Base-by-base conservation (phyloP, 768 basidiomycete genomes). In the Mycena kentingensis region DNA sequence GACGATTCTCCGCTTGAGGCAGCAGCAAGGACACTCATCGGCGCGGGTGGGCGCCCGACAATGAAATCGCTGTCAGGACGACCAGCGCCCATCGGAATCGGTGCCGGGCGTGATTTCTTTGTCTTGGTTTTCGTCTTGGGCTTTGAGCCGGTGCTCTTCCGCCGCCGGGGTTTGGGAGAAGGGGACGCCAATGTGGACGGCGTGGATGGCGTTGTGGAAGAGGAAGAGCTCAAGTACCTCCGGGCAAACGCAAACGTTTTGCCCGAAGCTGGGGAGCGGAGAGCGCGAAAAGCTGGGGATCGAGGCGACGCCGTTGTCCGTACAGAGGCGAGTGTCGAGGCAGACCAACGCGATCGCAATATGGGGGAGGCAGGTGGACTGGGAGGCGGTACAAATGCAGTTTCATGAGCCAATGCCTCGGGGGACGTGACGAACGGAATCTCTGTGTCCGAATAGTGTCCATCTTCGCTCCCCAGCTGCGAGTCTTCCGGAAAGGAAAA, bases 241-340 rank as follows among this genome's bases (percentile, higher is more conserved):
- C 41, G 22, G 5, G 41, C 41, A n/a, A 42, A 42, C 21, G 41
- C 41, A 24, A 42, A 42, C 41, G 41, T 42, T 24, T 42, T 42
- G 13, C 41, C 41, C 11, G 41, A 42, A 11, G 41, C 41, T 5
- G 22, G 37, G 8, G 37, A 38, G 13, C 37, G 37, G 8, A 38
- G 21, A n/a, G n/a, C n/a, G n/a, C n/a, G n/a, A 24, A 42, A 42
- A 7, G 7, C 41, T 5, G 41, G 7, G 22, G 41, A 42, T 6
- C 41, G 41, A 11, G 41, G 41, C 5, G 41, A 42, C 11, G 41
- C 25, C 12, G 41, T 6, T 5, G 41, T 11, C 22, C 41, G 41
- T 6, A 42, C 41, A n/a, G 41, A 42, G 22, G 41, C 41, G 41
- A 42, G 41, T 11, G 41, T 42, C 22, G 41, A 42, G 12, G 41